Evolutionary conservation across 2,329 filamentous ascomycete genomes (phyloP).

Genomic region (Apiospora pterosperma): DNA sequence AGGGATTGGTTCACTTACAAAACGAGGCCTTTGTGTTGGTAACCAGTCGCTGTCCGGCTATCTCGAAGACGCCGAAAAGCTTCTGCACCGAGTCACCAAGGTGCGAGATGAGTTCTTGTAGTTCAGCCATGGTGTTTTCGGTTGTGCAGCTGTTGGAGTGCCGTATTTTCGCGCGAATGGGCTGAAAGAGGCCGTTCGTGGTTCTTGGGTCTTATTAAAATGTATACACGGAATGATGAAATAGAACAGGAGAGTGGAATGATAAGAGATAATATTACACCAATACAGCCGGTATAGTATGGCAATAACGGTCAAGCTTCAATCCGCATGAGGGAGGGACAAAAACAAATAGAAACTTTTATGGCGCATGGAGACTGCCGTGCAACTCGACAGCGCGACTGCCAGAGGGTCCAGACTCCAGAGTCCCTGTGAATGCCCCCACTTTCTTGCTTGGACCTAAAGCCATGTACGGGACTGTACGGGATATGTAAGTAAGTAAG

Average conservation of each 20-base stretch:
- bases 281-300: neutral
- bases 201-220: neutral
- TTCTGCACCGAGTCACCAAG: conserved; percentile 24
- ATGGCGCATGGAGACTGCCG: neutral
- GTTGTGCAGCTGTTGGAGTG: neutral
- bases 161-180: neutral
- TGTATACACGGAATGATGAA: neutral
- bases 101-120: conserved; percentile 25
- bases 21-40: conserved; percentile 50
- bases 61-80: conserved; percentile 21
- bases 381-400: neutral
- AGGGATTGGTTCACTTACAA: neutral
- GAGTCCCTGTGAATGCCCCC: neutral
- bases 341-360: neutral
- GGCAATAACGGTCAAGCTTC: neutral
- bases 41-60: conserved; percentile 30
- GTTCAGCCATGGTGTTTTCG: conserved; percentile 24
- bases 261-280: neutral
- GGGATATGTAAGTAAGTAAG: no score
- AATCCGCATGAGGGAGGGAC: neutral
- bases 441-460: no score
- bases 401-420: neutral
- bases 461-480: no score
- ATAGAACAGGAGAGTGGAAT: neutral
- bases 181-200: neutral